phyloP scores from a whole-genome alignment of 140 eudicot species.

The Flaveria floridana region DNA sequence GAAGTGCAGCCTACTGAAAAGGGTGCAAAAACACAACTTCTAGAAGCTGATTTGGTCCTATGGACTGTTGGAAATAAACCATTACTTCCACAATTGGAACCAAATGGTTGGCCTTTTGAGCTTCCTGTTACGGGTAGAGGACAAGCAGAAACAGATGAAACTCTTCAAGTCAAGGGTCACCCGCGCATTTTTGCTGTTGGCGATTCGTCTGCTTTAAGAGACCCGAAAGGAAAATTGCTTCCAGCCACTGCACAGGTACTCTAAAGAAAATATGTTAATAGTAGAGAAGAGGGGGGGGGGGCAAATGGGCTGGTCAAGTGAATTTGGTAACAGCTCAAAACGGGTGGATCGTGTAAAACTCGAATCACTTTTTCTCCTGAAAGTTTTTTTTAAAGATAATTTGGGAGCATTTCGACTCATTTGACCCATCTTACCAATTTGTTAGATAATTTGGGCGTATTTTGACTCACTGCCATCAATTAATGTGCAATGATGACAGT shows the following conservation, averaged over 20 bases:
- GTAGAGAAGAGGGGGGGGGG: neutral
- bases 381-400: neutral
- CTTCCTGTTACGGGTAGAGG: slow-evolving; percentile 91
- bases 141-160: slow-evolving; percentile 95
- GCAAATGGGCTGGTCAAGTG: slow-evolving; percentile 2
- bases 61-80: slow-evolving; percentile 97
- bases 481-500: neutral
- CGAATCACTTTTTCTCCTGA: neutral
- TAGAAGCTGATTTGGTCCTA: slow-evolving; percentile 86
- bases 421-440: neutral
- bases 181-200: slow-evolving; percentile 97
- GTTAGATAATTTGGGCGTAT: neutral
- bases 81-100: slow-evolving; percentile 67
- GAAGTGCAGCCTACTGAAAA: slow-evolving; percentile 84
- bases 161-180: slow-evolving; percentile 95
- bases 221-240: slow-evolving; percentile 74
- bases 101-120: slow-evolving; percentile 54
- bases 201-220: slow-evolving; percentile 89
- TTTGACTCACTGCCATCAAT: slow-evolving; percentile 12
- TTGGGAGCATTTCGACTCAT: neutral
- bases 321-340: neutral
- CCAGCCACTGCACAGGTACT: slow-evolving; percentile 95
- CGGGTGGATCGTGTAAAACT: neutral
- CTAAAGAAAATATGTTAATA: neutral
- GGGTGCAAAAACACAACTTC: slow-evolving; percentile 55